Evolutionary conservation across 2,329 filamentous ascomycete genomes (phyloP), one percentile per base, ranked within the genome.

Genomic region (Alternaria burnsii): DNA sequence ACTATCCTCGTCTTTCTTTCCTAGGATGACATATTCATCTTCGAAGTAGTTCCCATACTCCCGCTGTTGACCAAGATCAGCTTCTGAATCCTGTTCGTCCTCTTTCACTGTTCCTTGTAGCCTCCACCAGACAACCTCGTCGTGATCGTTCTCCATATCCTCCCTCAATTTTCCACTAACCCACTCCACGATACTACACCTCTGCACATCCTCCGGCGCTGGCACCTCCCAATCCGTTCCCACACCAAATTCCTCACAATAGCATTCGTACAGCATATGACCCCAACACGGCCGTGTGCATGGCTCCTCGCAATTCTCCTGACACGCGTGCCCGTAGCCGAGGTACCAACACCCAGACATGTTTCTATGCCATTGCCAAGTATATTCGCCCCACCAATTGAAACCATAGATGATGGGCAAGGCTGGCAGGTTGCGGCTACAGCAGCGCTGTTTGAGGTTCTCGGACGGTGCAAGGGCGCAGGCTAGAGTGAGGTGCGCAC

Each of bases 341-440:
- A 64, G 47, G 2, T 48, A 28, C 54, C 59, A 63, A 24, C 60
- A 66, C 5, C 62, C 65, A 41, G 51, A 59, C 22, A 32, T 5
- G 16, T 66, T 62, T 6, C 63, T 52, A 34, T 63, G 65, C 59
- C 62, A 66, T 34, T 59, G 52, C 62, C 64, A 65, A 2, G 20
- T 41, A 26, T 53, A 61, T 8, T 57, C 59, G 12, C 41, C 56
- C 36, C 62, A 65, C 52, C 58, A 67, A 3, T 16, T 14, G 56
- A 51, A 65, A 18, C 42, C 50, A n/a, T 12, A 2, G 10, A 61
- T 55, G 16, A 7, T 4, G 4, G 47, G 53, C 30, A 55, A 51
- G 12, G 32, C 22, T 3, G 61, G 53, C 4, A 55, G 40, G 2
- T 44, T 42, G 20, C 22, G 30, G 34, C 14, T 14, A 4, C 51